phyloP scores from a whole-genome alignment of 108 stramenopile species.

The Discostella pseudostelligera region DNA sequence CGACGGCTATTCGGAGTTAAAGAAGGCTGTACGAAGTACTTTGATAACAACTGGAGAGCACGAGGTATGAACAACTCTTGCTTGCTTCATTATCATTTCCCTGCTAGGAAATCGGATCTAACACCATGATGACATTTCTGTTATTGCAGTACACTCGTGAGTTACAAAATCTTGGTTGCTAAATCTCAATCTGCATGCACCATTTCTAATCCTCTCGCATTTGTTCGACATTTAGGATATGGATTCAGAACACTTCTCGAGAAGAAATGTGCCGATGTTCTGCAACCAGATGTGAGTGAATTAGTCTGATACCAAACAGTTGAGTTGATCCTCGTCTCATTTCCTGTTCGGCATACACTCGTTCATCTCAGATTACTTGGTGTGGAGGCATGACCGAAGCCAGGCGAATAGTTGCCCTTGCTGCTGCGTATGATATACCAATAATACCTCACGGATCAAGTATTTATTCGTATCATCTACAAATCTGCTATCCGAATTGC shows the following conservation, averaged over 20 bases:
- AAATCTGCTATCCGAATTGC: conserved; percentile 61
- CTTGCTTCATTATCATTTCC: neutral
- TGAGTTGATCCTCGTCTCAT: neutral
- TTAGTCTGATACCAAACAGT: neutral
- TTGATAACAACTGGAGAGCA: conserved; percentile 69
- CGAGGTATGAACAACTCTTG: conserved; percentile 16
- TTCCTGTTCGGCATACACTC: neutral
- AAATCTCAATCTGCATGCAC: neutral
- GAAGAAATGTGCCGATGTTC: conserved; percentile 57
- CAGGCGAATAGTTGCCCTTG: conserved; percentile 59
- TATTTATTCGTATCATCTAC: conserved; percentile 70
- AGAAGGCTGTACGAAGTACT: conserved; percentile 45
- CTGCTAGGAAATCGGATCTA: neutral
- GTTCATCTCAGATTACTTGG: conserved; percentile 53
- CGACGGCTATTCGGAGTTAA: conserved; percentile 56
- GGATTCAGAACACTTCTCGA: conserved; percentile 60
- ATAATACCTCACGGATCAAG: conserved; percentile 63
- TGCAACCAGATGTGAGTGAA: conserved; percentile 53
- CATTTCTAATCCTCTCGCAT: neutral
- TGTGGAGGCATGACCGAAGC: conserved; percentile 76
- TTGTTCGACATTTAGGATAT: conserved; percentile 32
- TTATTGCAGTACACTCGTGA: conserved; percentile 48
- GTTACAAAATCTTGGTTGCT: conserved; percentile 10
- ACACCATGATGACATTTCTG: neutral
- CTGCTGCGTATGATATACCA: conserved; percentile 60